Base-by-base conservation (phyloP, 78 protist genomes). In the Cyanophora paradoxa region DNA sequence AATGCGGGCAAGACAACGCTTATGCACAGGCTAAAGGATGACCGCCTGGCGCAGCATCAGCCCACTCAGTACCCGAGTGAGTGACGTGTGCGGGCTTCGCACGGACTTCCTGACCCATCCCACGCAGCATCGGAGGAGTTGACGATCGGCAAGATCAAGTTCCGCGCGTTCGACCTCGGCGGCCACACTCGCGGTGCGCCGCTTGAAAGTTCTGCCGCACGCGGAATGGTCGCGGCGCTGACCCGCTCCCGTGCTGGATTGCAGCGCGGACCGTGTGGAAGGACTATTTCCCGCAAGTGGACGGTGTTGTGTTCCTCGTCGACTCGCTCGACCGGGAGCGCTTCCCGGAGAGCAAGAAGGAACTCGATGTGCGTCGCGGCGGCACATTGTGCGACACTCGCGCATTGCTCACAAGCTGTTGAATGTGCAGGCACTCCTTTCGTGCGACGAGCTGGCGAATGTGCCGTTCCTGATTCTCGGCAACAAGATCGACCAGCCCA, bases 1-100 rank as follows among this genome's bases (percentile, higher is more conserved):
- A 94, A 94, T 50, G 99, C 99, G 7, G 99, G 99, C 22, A 98
- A 98, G 81, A 98, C 99, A 33, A 98, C 99, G 3, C 88, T 98
- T 17, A 72, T 98, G 39, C 97, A 97, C 82, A 86, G 89, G 74
- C 81, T 98, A 14, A 90, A 91, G 83, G 89, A 90, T 58, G 95
- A 87, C 76, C 81, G 90, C 58, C 59, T 92, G 16, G 74, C 88
- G 20, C 79, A 74, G 46, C 89, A 73, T 63, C 46, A 77, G 10
- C 98, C 98, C 39, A 94, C 98, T 16, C 85, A 82, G 75, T 91
- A 93, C 46, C 96, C 98, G 34, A 92, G 95, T 91, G 74, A 20
- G 89, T 74, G 16, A 28, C 57, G 30, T 14, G 4, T 28, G 28
- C 57, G 30, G 1, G 30, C 30, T 24, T 7, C 24, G 30, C 57